Evolutionary conservation across 306 rosid species (phyloP).

Genomic region (Cucurbita ficifolia): DNA sequence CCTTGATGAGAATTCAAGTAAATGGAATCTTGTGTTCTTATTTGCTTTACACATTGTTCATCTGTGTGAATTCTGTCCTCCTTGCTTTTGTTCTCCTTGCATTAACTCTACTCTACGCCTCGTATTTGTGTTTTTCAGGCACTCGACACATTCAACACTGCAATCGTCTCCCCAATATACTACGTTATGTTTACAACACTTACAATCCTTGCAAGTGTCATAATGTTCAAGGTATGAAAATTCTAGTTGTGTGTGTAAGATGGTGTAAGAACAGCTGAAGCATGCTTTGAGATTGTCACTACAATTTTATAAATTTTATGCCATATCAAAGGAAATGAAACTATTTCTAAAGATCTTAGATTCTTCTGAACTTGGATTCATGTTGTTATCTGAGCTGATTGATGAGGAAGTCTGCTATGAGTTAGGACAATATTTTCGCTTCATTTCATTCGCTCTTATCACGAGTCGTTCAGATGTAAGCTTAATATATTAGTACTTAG

Average conservation of each 20-base stretch:
- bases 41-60: background rate
- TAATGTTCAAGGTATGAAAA: conserved; percentile 71
- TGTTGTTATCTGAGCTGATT: background rate
- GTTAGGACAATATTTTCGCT: background rate
- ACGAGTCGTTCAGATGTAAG: background rate
- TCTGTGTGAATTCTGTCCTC: background rate
- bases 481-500: background rate
- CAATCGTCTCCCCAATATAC: conserved; percentile 74
- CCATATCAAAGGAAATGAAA: background rate
- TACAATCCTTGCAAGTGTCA: conserved; percentile 69
- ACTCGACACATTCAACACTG: conserved; percentile 87
- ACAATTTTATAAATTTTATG: background rate
- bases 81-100: background rate
- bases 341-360: background rate
- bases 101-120: background rate
- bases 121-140: conserved; percentile 37
- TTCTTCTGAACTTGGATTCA: background rate
- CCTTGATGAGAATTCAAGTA: background rate
- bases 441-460: background rate
- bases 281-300: background rate
- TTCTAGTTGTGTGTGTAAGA: background rate
- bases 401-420: background rate
- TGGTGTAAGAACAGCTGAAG: background rate
- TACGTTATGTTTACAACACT: conserved; percentile 78
- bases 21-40: background rate